A percentile compares a stretch with the other conserved stretches of the same genome.
These are phyloP conservation scores for Strobilomyces dryophilus DNA, from an alignment of 768 basidiomycete species.

Conservation along the genomic window DNA sequence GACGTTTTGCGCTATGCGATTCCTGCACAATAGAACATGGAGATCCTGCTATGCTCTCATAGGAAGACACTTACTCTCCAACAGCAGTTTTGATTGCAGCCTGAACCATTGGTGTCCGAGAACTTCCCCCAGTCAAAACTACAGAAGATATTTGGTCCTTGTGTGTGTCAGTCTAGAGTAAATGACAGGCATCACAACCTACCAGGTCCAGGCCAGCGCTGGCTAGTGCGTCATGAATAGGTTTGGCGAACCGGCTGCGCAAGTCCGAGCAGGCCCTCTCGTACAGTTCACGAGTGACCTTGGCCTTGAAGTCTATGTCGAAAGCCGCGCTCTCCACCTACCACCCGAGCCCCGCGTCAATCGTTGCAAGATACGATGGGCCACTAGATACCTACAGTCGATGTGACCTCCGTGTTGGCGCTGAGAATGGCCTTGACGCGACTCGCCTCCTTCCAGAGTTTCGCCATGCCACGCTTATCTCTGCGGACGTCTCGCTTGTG, in stretches of 20 bases:
- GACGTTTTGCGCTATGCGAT: constrained; percentile 89
- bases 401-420: constrained; percentile 79
- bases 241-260: constrained; percentile 56
- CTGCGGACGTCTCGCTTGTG: constrained; percentile 61
- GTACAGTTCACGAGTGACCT: constrained; percentile 73
- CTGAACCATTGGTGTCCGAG: constrained; percentile 91
- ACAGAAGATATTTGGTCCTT: constrained; percentile 81
- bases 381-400: constrained; percentile 49
- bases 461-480: constrained; percentile 85
- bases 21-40: constrained; percentile 34
- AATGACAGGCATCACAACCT: constrained; percentile 16
- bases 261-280: constrained; percentile 72
- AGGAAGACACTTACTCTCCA: constrained; percentile 56
- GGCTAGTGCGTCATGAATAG: constrained; percentile 69
- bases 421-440: constrained; percentile 90
- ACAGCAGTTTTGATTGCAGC: constrained; percentile 71
- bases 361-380: background rate
- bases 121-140: constrained; percentile 88
- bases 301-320: constrained; percentile 86
- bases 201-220: constrained; percentile 67
- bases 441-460: constrained; percentile 90
- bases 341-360: constrained; percentile 2
- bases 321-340: constrained; percentile 86
- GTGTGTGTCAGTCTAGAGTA: background rate
- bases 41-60: background rate